A percentile compares a stretch with the other conserved stretches of the same genome.
Evolutionary conservation across 352 stramenopile genomes (phyloP).

Genomic region (Pythium utonaiense): DNA sequence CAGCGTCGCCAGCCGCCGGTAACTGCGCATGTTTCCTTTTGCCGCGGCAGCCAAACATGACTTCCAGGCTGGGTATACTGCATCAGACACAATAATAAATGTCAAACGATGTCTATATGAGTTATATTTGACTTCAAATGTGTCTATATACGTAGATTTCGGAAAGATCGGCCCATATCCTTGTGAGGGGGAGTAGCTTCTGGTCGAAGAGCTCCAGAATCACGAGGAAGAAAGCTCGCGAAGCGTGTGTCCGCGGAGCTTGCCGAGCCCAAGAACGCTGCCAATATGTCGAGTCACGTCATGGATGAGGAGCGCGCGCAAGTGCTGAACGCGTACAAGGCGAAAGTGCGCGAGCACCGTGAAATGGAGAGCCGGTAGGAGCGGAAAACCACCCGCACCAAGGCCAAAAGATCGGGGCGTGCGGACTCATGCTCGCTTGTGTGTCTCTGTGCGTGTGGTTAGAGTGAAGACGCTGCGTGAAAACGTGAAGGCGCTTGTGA

Average conservation of each 20-base stretch:
- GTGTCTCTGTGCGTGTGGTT: constrained; percentile 1
- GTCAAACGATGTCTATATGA: neutral
- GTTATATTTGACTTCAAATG: neutral
- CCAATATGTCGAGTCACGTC: constrained; percentile 51
- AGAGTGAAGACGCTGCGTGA: constrained; percentile 97
- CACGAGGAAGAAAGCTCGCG: constrained; percentile 16
- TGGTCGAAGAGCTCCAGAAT: constrained; percentile 15
- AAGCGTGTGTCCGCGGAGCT: neutral
- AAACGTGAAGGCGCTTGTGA: constrained; percentile 93
- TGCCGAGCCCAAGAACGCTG: neutral
- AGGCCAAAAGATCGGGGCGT: neutral
- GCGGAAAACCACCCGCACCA: neutral
- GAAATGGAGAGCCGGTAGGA: constrained; percentile 92
- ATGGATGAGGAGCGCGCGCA: constrained; percentile 89
- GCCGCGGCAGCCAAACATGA: constrained; percentile 10
- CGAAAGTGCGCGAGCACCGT: constrained; percentile 96
- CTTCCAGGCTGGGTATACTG: neutral
- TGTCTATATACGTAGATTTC: constrained; percentile 6
- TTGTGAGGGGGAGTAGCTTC: constrained; percentile 16
- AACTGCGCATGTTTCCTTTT: constrained; percentile 14
- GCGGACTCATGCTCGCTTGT: neutral
- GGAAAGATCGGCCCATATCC: constrained; percentile 25
- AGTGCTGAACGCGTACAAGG: constrained; percentile 93
- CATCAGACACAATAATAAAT: constrained; percentile 17
- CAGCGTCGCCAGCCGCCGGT: constrained; percentile 4